These are phyloP conservation scores for Ogataea pini DNA, from an alignment of 805 yeast species.

Conservation along the genomic window DNA sequence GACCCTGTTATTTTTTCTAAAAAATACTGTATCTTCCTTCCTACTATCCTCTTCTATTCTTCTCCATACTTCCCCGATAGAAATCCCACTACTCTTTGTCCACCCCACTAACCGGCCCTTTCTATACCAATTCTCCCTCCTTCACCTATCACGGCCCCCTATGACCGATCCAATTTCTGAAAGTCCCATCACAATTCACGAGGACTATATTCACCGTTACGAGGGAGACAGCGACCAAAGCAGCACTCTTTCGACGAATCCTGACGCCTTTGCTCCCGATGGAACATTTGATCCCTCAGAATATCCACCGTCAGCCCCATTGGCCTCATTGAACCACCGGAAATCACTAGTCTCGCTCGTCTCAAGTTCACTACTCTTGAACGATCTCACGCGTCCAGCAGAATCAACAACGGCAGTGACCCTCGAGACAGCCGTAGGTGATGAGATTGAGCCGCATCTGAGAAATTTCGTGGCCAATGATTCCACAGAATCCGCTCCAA, in stretches of 20 bases:
- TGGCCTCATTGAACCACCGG: slow-evolving; percentile 12
- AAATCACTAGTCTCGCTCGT: slow-evolving; percentile 24
- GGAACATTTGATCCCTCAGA: too few species aligned
- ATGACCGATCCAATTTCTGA: background rate
- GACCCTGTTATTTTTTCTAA: too few species aligned
- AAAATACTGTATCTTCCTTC: too few species aligned
- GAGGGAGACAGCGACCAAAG: slow-evolving; percentile 8
- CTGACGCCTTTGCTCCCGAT: background rate
- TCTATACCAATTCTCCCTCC: background rate
- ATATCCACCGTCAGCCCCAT: background rate
- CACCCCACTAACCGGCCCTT: too few species aligned
- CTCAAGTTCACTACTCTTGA: slow-evolving; percentile 22
- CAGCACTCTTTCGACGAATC: background rate
- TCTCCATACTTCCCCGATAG: too few species aligned
- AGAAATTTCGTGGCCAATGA: too few species aligned
- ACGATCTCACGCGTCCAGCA: slow-evolving; percentile 24
- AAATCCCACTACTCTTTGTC: too few species aligned
- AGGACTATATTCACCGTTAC: slow-evolving; percentile 25
- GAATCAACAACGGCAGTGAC: slow-evolving; percentile 38
- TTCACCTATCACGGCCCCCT: background rate
- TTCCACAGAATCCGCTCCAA: background rate
- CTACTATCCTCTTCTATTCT: too few species aligned
- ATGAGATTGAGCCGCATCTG: slow-evolving; percentile 9
- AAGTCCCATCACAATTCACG: slow-evolving; percentile 28
- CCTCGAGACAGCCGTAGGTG: slow-evolving; percentile 18